Percentiles rank a stretch among this genome's conserved stretches.
Evolutionary conservation across 257 asterid genomes (phyloP).

Genomic region (Solanum raphanifolium): DNA sequence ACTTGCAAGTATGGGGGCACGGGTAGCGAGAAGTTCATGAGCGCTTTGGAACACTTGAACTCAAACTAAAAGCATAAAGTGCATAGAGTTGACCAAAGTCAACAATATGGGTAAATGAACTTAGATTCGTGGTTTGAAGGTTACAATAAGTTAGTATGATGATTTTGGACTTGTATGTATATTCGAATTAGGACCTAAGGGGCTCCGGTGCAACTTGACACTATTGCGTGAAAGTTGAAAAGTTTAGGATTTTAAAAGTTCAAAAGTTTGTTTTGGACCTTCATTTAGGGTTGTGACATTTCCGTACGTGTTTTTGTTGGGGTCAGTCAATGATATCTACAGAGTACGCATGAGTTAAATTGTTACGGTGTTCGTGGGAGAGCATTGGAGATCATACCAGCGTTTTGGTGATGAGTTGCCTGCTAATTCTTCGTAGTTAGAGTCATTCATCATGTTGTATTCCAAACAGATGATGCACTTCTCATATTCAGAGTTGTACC

Average conservation of each 20-base stretch:
- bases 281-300: not conserved
- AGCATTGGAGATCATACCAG: not conserved
- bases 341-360: not conserved
- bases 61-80: not conserved
- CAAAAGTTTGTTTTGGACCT: not conserved
- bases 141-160: not conserved
- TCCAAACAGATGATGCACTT: not conserved
- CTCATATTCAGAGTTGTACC: not conserved
- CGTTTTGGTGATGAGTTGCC: not conserved
- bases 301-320: not conserved
- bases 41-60: not conserved
- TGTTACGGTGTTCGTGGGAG: not conserved
- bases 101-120: not conserved
- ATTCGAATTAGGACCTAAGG: not conserved
- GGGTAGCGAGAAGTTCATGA: not conserved
- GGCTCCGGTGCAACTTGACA: not conserved
- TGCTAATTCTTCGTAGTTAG: not conserved
- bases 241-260: not conserved
- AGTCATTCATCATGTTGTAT: not conserved
- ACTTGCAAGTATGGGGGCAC: no score
- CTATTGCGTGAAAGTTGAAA: not conserved
- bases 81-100: not conserved
- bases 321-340: not conserved
- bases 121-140: not conserved
- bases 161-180: not conserved